Evolutionary conservation across 1,284 basidiomycete genomes (phyloP).

Genomic region (Trichosporon sp.): DNA sequence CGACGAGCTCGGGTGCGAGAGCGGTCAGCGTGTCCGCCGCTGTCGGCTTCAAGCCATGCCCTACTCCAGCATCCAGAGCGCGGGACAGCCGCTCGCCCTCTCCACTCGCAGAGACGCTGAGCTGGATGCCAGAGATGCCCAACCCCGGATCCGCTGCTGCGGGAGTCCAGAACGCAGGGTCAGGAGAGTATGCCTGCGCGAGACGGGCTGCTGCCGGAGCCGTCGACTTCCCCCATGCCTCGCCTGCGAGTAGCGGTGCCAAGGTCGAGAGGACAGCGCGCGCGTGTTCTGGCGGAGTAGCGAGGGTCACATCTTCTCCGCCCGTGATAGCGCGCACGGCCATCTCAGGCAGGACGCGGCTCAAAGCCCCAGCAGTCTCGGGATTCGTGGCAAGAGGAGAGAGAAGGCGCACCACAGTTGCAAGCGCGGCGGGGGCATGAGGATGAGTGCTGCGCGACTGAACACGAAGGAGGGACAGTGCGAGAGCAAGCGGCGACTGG

Average conservation of each 20-base stretch:
- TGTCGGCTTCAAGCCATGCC: neutral
- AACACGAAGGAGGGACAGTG: neutral
- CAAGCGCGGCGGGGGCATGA: constrained; percentile 3
- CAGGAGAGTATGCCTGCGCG: neutral
- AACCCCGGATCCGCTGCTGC: neutral
- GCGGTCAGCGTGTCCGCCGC: constrained; percentile 9
- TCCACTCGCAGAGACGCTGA: neutral
- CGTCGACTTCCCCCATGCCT: neutral
- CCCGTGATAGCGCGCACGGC: constrained; percentile 8
- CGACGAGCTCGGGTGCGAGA: constrained; percentile 15
- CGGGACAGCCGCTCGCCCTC: neutral
- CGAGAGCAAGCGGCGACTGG: neutral
- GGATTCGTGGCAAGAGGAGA: neutral
- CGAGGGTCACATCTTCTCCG: neutral
- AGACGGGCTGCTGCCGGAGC: neutral
- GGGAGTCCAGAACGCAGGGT: neutral
- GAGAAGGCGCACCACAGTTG: neutral
- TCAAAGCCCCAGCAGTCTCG: neutral
- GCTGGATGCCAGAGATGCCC: neutral
- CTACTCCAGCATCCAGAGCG: constrained; percentile 6
- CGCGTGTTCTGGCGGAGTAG: constrained; percentile 2
- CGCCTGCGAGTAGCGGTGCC: neutral
- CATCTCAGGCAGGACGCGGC: constrained; percentile 7
- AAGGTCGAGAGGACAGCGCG: constrained; percentile 3
- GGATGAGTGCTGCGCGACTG: constrained; percentile 8